Base-by-base conservation (phyloP, 2,329 filamentous ascomycete genomes). In the Pseudogymnoascus sp. region DNA sequence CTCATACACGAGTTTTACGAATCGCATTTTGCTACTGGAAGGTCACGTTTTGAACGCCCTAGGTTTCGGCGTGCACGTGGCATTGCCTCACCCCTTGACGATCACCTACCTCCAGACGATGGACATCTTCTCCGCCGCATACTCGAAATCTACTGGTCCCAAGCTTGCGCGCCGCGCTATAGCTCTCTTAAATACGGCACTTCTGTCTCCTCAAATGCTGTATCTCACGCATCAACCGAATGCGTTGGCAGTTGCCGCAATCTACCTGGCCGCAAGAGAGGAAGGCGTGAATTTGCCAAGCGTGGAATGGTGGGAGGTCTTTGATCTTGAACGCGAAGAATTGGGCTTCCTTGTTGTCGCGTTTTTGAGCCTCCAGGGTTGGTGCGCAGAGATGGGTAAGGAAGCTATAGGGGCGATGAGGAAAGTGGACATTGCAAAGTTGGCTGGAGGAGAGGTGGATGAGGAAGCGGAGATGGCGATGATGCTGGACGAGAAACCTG, bases 231-330 rank as follows among this genome's bases (percentile, higher is more conserved):
- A 97, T 72, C 95, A 97, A 73, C 93, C 95, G 1, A 84, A 89
- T 66, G 85, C 88, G 23, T 79, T 99, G 8, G 93, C 95, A 4
- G 91, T 91, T 2, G 90, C 93, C 1, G 91, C 93, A 0, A 89
- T 97, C 34, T 99, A 97, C 73, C 84, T 91, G n/a, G 90, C 93
- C 0, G 89, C 91, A 0, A 83, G 88, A 50, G 92, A 97, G 68
- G 74, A 84, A 1, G 87, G 83, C 0, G 84, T 89, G 11, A 92
- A 90, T 74, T 82, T 97, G 76, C 91, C 93, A 0, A 89, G 89
- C 67, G 85, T 84, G 59, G 88, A 91, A 67, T 99, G 95, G 95
- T 99, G 95, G 95, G 93, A 97, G 75, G 91, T 97, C 0, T 97
- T 97, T 74, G 95, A 99, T 75, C 90, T 95, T 6, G 93, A 97